Evolutionary conservation across 148 eudicot species (phyloP), one percentile per base, ranked within the genome.

Genomic region (Suaeda aralocaspica): DNA sequence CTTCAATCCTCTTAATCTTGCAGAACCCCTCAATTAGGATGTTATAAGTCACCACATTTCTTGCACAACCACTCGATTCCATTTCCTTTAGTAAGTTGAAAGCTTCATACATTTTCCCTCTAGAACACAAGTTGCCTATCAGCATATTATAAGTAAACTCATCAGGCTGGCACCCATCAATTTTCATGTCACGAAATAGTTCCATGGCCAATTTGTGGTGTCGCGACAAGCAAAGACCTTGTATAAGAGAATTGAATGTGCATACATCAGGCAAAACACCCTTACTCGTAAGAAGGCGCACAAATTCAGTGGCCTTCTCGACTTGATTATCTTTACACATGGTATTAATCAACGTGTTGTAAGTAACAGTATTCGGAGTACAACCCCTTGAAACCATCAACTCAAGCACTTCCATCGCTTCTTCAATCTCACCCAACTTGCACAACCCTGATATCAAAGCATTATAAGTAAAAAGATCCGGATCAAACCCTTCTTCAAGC

Each of bases 161-260:
- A 79, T 94, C 97, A 14, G 98, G 96, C 50, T 84, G 66, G 81
- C 96, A 94, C 39, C 98, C 98, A 24, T 87, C 81, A 66, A 71
- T 71, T 79, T 91, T 85, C 99, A 94, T 87, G 70, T 91, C 96
- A 2, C 74, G 65, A 67, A 94, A 89, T 56, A 91, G 67, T 24
- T 87, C 91, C 82, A 91, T 78, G 6, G 92, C 97, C 39, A 75
- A 44, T 59, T 67, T 80, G 77, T 79, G 83, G 44, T 87, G 88
- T 73, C 74, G 70, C 0, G 78, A 84, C 76, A 87, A 80, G 82
- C 97, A 94, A 26, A 94, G 89, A 52, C 99, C 96, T 81, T 89
- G 96, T 68, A 94, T 89, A 28, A 94, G 86, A 78, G 97, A 94
- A 81, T 94, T 94, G 65, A 91, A 91, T 0, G 99, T 91, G 70